Base-by-base conservation (phyloP, 495 filamentous ascomycete genomes). In the Melanomma pulvis-pyrius region DNA sequence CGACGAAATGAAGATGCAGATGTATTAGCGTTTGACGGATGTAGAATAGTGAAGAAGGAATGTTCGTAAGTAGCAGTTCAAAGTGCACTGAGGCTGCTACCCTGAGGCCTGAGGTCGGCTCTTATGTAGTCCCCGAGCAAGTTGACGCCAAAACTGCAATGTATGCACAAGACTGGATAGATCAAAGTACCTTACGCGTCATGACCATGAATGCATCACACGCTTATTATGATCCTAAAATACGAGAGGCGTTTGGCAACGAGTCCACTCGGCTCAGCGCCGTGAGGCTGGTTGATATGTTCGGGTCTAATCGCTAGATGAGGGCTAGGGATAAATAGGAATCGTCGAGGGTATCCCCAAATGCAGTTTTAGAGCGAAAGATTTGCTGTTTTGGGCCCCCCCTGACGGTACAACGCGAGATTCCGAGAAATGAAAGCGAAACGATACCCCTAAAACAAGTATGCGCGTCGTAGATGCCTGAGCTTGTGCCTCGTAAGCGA, bases 151-250 rank as follows among this genome's bases (percentile, higher is more conserved):
- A 25, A 11, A 26, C 9, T 24, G n/a, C 28, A 32, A 46, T 28
- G 39, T 11, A 60, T 39, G 59, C 17, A 51, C n/a, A 24, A 15
- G 9, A 62, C 56, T 28, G 11, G 1, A 29, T 53, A 7, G 9
- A 36, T 24, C 17, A 59, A 26, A 22, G 51, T 48, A 30, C 50
- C 28, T 19, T 50, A 67, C 68, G 62, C 63, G 68, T 70, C 68
- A 66, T 62, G 30, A 59, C 39, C 19, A 46, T 15, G 53, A 53
- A 30, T 63, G 47, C 51, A 59, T 70, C 57, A 66, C 58, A 66
- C 51, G 62, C 62, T 32, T 41, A 66, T 30, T 70, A 19, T 29
- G 30, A 53, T 22, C 46, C 49, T 47, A n/a, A 50, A 48, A 49
- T 49, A 61, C 64, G 58, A 50, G 39, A 30, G 32, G 57, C 39